Evolutionary conservation across 352 stramenopile genomes (phyloP), one percentile per base, ranked within the genome.

Genomic region (Thraustochytrium sp.): DNA sequence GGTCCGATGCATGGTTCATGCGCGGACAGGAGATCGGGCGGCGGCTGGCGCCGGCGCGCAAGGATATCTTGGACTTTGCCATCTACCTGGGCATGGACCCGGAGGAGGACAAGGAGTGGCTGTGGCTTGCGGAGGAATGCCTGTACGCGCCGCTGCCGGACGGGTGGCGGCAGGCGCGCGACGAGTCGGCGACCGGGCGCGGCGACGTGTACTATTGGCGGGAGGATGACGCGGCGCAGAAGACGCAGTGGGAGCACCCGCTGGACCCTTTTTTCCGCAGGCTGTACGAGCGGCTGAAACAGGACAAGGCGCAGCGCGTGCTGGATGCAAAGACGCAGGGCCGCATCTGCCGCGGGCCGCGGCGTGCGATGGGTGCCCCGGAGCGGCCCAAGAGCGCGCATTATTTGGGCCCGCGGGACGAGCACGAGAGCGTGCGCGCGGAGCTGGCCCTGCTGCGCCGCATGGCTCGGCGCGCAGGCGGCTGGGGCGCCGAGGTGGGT

Each of bases 31-130:
- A 62, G 42, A 62, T 77, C 65, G 38, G 26, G 4, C 42, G 65
- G 26, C 65, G 65, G 0, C 65, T 77, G 4, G 68, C 48, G 26
- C 68, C 68, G 18, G 68, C 40, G 2, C 34, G 40, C 18, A 29
- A 80, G 13, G 94, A 98, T 84, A 91, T 98, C 44, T 84, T 94
- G 36, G 94, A 98, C 85, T 97, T 97, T 84, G 94, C 94, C 8
- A 95, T 93, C 54, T 98, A 93, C 92, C 89, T 98, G 23, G 94
- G 94, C 46, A 97, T 98, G 93, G 92, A 98, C 73, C 87, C 97
- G 29, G 91, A 96, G 21, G 89, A 86, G 26, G 94, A 98, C 88
- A 85, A 90, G 40, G 92, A 97, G 59, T 88, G 97, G 21, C 96
- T 97, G 76, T 98, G 92, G 92, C 97, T 98, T 86, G 94, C 94